Percentiles rank a stretch among this genome's conserved stretches.
Evolutionary conservation across 495 filamentous ascomycete species (phyloP).

Genomic region (Entonaema liquescens): DNA sequence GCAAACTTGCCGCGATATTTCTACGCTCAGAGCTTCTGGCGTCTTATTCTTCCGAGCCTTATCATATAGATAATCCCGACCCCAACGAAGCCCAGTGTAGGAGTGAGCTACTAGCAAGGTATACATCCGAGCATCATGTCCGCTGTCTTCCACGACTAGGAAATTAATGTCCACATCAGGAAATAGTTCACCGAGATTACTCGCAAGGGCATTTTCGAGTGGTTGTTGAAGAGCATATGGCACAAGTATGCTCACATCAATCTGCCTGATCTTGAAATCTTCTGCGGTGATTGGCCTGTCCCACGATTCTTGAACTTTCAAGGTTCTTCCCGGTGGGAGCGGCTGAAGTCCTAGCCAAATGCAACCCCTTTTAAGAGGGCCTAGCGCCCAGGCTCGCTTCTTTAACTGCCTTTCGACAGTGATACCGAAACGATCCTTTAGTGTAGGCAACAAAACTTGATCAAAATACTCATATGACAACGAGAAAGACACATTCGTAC

Average conservation of each 20-base stretch:
- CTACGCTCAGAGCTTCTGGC: conserved; percentile 47
- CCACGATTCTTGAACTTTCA: conserved; percentile 59
- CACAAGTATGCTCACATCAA: conserved; percentile 68
- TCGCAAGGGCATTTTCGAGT: conserved; percentile 49
- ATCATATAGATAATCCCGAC: conserved; percentile 66
- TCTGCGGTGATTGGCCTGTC: conserved; percentile 20
- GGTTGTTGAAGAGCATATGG: conserved; percentile 55
- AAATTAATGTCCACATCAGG: conserved; percentile 60
- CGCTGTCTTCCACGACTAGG: conserved; percentile 64
- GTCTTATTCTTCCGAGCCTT: conserved; percentile 58
- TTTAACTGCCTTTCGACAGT: conserved; percentile 63
- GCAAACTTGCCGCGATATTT: conserved; percentile 62
- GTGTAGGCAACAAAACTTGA: conserved; percentile 76
- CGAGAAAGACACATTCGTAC: conserved; percentile 78
- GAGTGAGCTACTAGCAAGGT: conserved; percentile 78
- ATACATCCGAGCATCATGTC: conserved; percentile 69
- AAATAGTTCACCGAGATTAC: conserved; percentile 50
- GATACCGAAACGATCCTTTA: conserved; percentile 70
- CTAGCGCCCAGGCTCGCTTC: conserved; percentile 73
- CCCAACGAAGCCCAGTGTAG: conserved; percentile 67
- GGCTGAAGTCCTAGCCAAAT: conserved; percentile 68
- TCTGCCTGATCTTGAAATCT: conserved; percentile 56
- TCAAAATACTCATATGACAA: conserved; percentile 79
- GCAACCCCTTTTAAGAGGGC: conserved; percentile 63
- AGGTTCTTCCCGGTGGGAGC: conserved; percentile 49